phyloP scores from a whole-genome alignment of 2,329 filamentous ascomycete species.

The Chrysoporthe deuterocubensis region DNA sequence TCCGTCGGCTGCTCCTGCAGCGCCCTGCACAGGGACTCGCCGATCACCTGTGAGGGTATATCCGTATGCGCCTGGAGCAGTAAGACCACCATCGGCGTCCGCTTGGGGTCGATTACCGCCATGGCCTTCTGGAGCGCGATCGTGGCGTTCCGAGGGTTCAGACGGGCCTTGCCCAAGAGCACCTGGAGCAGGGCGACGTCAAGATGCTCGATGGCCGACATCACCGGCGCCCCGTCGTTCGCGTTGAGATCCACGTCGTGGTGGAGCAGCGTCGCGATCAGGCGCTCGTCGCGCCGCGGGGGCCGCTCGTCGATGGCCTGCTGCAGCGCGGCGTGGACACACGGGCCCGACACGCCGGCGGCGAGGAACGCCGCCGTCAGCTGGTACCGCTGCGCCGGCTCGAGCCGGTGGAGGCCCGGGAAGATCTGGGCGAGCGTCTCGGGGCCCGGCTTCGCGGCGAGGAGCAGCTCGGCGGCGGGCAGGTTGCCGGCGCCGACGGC shows the following conservation, averaged over 20 bases:
- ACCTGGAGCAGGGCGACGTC: constrained; percentile 51
- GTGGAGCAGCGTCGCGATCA: constrained; percentile 57
- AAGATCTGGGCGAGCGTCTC: constrained; percentile 55
- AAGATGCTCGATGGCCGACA: constrained; percentile 51
- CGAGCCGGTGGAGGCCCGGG: constrained; percentile 50
- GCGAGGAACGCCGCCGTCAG: constrained; percentile 56
- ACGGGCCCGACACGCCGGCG: constrained; percentile 50
- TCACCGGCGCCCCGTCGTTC: constrained; percentile 54
- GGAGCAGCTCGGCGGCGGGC: constrained; percentile 49
- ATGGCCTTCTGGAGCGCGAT: constrained; percentile 55
- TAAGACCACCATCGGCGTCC: constrained; percentile 52
- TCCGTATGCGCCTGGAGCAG: constrained; percentile 51
- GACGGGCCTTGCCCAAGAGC: constrained; percentile 50
- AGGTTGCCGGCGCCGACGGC: constrained; percentile 52
- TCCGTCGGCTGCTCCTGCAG: constrained; percentile 53
- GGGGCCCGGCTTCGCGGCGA: constrained; percentile 50
- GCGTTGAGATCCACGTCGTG: constrained; percentile 60
- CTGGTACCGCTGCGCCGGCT: constrained; percentile 47
- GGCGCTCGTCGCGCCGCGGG: constrained; percentile 51
- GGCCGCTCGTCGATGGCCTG: constrained; percentile 55
- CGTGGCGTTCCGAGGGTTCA: constrained; percentile 48
- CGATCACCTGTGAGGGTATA: constrained; percentile 41
- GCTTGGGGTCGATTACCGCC: constrained; percentile 41
- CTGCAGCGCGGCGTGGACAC: constrained; percentile 55
- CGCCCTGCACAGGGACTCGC: constrained; percentile 48